phyloP scores from a whole-genome alignment of 768 basidiomycete genomes.

The Tubosaeta sp. region DNA sequence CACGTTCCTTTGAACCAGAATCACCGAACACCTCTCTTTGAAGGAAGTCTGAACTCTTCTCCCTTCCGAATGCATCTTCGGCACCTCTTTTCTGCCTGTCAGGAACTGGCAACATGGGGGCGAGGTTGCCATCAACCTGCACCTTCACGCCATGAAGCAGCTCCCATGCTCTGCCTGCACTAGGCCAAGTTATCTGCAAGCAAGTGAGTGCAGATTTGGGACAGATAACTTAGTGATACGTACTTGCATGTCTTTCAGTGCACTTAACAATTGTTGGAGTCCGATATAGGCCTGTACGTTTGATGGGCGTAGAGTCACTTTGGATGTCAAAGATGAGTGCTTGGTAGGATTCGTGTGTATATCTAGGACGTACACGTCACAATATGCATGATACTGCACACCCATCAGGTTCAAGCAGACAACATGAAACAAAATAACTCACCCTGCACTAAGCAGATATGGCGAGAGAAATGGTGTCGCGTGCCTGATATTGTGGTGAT shows the following conservation, averaged over 20 bases:
- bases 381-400: constrained; percentile 71
- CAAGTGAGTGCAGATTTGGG: constrained; percentile 9
- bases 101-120: constrained; percentile 34
- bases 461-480: constrained; percentile 64
- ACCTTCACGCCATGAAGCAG: constrained; percentile 65
- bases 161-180: constrained; percentile 60
- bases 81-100: constrained; percentile 56
- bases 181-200: constrained; percentile 63
- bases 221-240: constrained; percentile 13
- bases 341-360: not conserved
- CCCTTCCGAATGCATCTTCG: constrained; percentile 59
- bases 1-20: constrained; percentile 21
- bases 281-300: constrained; percentile 67
- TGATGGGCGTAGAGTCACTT: constrained; percentile 69
- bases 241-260: constrained; percentile 67
- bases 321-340: constrained; percentile 11
- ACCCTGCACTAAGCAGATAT: constrained; percentile 71
- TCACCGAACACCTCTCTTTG: constrained; percentile 39
- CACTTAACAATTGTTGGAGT: constrained; percentile 58
- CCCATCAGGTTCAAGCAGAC: not conserved
- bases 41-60: constrained; percentile 43
- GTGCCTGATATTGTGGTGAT: constrained; percentile 56
- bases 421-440: constrained; percentile 25
- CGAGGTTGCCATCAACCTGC: constrained; percentile 39
- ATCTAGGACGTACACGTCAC: constrained; percentile 51